Evolutionary conservation across 495 filamentous ascomycete species (phyloP).

Genomic region (Neurospora sp.): DNA sequence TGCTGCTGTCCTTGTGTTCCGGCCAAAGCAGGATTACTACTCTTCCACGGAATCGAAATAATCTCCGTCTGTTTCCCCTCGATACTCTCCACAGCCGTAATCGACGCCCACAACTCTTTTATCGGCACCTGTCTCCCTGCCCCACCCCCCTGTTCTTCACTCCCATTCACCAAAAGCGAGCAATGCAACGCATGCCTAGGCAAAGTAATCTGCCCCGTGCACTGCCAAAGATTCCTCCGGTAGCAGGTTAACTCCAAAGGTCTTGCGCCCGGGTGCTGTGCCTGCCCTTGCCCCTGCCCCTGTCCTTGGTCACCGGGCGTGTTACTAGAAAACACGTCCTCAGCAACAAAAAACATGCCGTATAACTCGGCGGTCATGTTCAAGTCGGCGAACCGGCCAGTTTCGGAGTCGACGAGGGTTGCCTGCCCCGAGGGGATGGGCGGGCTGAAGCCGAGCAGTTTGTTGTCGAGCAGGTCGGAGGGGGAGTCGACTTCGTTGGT

Average conservation of each 20-base stretch:
- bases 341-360: conserved; percentile 93
- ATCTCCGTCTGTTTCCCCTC: conserved; percentile 83
- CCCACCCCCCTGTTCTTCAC: conserved; percentile 36
- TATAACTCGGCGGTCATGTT: conserved; percentile 74
- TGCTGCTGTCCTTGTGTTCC: too few species aligned
- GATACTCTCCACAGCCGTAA: conserved; percentile 83
- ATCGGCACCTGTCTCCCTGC: conserved; percentile 60
- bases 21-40: conserved; percentile 44
- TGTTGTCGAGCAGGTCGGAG: conserved; percentile 32
- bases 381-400: conserved; percentile 35
- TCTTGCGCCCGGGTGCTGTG: neutral
- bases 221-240: conserved; percentile 81
- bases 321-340: conserved; percentile 47
- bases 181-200: conserved; percentile 53
- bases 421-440: conserved; percentile 50
- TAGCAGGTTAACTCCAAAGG: conserved; percentile 87
- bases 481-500: conserved; percentile 18
- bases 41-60: conserved; percentile 90
- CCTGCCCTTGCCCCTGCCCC: neutral
- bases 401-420: conserved; percentile 34
- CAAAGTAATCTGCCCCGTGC: conserved; percentile 70
- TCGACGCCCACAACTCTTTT: conserved; percentile 61
- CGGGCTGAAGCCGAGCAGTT: conserved; percentile 60
- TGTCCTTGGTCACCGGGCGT: neutral
- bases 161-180: conserved; percentile 32